Evolutionary conservation across 1,284 basidiomycete species (phyloP), one percentile per base, ranked within the genome.

Genomic region (Sanguinoderma infundibulare): DNA sequence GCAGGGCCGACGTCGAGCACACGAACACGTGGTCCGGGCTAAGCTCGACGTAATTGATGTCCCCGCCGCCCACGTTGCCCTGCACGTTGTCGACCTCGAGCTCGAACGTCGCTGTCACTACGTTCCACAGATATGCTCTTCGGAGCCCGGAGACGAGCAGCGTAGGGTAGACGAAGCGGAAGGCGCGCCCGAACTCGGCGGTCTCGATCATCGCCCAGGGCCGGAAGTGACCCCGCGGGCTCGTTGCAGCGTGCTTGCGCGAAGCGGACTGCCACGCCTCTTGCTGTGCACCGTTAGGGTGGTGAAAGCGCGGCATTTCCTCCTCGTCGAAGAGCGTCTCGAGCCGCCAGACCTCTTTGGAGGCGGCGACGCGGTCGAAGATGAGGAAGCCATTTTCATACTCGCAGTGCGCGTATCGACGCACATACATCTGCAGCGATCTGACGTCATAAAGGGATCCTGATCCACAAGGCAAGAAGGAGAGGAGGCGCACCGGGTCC

Each of bases 341-440:
- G 9, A 78, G 79, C 20, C 86, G 78, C 91, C 91, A 93, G 15
- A 92, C 83, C 71, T 93, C 91, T 63, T 89, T 87, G 57, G 72
- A 68, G 3, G 81, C 79, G 35, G 79, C 80, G 14, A 73, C 55
- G 22, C 88, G 83, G 66, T 91, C 88, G 69, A 91, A 90, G 52
- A 92, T 75, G 51, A 92, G 75, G 69, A 83, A 91, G 8, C 91
- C 91, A 36, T 82, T 76, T n/a, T 79, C 84, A 66, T 91, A 93
- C 72, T 93, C 91, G 68, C 85, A 83, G 69, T 93, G 91, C 0
- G 90, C 89, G 57, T 79, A 83, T 5, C 68, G 67, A n/a, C 81
- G 80, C 20, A 86, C 82, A 69, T 87, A 81, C 12, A 65, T 70
- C 86, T 90, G 53, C 47, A 58, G 50, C 12, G 35, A 22, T 36